Evolutionary conservation across 129 eudicot genomes (phyloP).

Genomic region (Arctium minus): DNA sequence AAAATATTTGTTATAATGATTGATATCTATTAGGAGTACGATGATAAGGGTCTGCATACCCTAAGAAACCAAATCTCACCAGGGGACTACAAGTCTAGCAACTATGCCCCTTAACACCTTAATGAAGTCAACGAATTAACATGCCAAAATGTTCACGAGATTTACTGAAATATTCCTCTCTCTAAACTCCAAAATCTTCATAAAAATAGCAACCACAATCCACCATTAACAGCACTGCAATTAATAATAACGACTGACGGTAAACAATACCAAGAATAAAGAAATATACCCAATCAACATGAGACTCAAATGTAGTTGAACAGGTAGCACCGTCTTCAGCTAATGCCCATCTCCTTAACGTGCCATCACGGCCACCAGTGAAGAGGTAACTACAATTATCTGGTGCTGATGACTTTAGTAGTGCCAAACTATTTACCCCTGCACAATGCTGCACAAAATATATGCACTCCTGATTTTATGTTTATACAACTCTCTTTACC

Average conservation of each 20-base stretch:
- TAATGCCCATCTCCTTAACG: conserved; percentile 84
- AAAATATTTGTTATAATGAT: neutral
- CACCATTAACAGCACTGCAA: neutral
- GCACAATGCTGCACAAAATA: conserved; percentile 69
- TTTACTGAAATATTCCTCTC: neutral
- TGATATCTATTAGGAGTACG: neutral
- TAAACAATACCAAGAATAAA: neutral
- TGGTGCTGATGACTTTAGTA: conserved; percentile 56
- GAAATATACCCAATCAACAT: conserved; percentile 84
- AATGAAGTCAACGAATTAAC: neutral
- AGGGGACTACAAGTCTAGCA: neutral
- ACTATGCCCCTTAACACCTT: neutral
- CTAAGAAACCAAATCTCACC: neutral
- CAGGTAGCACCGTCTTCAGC: conserved; percentile 66
- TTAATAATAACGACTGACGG: neutral
- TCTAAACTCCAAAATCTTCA: neutral
- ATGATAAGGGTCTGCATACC: neutral
- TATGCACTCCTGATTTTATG: conserved; percentile 1
- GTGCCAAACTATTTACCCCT: conserved; percentile 83
- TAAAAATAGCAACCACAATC: neutral
- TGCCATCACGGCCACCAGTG: conserved; percentile 97
- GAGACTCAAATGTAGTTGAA: conserved; percentile 95
- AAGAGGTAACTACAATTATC: conserved; percentile 54
- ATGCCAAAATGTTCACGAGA: neutral
- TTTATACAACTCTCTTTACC: neutral